Evolutionary conservation across 2,329 filamentous ascomycete species (phyloP), one percentile per base, ranked within the genome.

Genomic region (Verticillium nonalfalfae): DNA sequence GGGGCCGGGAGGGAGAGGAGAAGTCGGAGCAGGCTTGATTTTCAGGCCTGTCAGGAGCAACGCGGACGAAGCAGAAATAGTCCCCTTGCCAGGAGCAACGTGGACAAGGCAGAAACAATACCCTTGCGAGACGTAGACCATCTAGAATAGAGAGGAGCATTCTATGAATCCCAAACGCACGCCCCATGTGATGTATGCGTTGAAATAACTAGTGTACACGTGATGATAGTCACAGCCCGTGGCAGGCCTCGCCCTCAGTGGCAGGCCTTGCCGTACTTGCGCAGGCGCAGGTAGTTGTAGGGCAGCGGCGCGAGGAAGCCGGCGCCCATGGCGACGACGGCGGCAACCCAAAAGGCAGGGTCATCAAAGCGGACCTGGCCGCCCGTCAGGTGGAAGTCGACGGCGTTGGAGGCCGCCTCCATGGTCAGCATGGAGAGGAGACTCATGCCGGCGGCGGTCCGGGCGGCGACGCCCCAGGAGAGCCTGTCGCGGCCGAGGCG

Each of bases 371-470:
- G 70, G 1, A 85, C 78, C 1, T 75, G 67, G 0, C 82, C 83
- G 0, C 82, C 81, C 0, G 82, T 85, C 0, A 85, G 70, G 61
- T 81, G 77, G 61, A 81, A 85, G 63, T 86, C 83, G 3, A 85
- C 82, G 0, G 73, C 63, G 63, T 85, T 85, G 65, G 85, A 78
- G 0, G 79, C 81, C 3, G 75, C 63, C 67, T 85, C 83, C 83
- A 86, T 86, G 0, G 82, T 81, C 1, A 84, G 10, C 83, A 85
- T 85, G 0, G 82, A 85, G 10, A 85, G 79, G 57, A 84, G 70
- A 61, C 83, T 85, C 83, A 85, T 86, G 1, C 83, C 83, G 26
- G 79, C 77, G 0, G 83, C 83, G 0, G 83, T 85, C 55, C 74
- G 79, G 2, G 73, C 75, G 0, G 83, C 83, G 1, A 66, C 67